Evolutionary conservation across 2,329 filamentous ascomycete species (phyloP).

Genomic region (Xylariaceae sp.): DNA sequence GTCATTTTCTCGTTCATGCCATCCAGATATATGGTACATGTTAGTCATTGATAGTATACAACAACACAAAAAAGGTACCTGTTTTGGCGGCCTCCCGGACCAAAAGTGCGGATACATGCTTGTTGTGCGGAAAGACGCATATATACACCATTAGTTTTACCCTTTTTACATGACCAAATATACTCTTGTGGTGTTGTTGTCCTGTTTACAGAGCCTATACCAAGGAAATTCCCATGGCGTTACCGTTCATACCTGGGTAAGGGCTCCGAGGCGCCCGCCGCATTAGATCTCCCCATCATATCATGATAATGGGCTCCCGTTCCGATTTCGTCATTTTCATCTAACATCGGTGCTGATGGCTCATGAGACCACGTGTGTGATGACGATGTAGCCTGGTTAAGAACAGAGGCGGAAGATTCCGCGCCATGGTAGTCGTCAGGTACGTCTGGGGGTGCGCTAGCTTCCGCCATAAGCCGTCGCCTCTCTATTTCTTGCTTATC

Average conservation of each 20-base stretch:
- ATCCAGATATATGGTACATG: conserved; percentile 4
- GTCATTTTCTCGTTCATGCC: conserved; percentile 15
- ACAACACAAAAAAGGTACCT: conserved; percentile 8
- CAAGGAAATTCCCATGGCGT: conserved; percentile 2
- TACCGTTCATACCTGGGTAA: conserved; percentile 37
- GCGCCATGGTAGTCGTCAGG: conserved; percentile 23
- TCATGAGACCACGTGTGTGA: conserved; percentile 26
- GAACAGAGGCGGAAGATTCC: conserved; percentile 22
- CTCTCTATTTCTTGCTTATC: conserved; percentile 69
- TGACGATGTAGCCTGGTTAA: conserved; percentile 16
- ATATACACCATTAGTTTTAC: conserved; percentile 8
- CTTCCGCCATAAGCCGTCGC: conserved; percentile 47
- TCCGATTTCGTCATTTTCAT: conserved; percentile 25
- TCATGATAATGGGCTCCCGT: conserved; percentile 37
- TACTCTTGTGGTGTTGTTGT: neutral
- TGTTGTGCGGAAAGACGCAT: conserved; percentile 1
- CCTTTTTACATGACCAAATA: neutral
- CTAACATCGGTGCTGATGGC: conserved; percentile 32
- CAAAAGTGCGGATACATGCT: conserved; percentile 5
- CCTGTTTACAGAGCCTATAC: neutral
- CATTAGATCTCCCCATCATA: conserved; percentile 47
- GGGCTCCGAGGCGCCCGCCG: conserved; percentile 27
- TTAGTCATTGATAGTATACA: conserved; percentile 13
- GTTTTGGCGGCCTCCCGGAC: neutral
- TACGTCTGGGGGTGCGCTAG: conserved; percentile 46